These are phyloP conservation scores for Lathyrus tuberosus DNA, from an alignment of 306 rosid species.

Conservation along the genomic window DNA sequence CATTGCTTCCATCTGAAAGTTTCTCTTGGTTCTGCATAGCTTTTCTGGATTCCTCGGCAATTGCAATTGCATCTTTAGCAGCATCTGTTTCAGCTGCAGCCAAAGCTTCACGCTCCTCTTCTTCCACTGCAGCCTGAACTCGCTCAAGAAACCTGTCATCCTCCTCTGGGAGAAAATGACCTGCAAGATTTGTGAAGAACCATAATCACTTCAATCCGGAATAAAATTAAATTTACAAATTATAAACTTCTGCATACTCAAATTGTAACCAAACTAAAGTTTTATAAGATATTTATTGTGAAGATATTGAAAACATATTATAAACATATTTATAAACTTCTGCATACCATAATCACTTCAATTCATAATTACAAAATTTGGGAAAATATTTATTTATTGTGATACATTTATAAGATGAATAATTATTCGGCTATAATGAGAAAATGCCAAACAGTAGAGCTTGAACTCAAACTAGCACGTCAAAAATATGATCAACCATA, in stretches of 20 bases:
- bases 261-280: not conserved
- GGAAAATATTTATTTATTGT: constrained; percentile 6
- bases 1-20: constrained; percentile 47
- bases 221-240: constrained; percentile 1
- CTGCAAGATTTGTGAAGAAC: constrained; percentile 49
- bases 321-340: too few species aligned
- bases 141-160: constrained; percentile 83
- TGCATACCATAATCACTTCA: too few species aligned
- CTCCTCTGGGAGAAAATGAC: constrained; percentile 94
- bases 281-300: too few species aligned
- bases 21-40: constrained; percentile 45
- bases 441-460: constrained; percentile 17
- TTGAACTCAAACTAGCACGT: constrained; percentile 27
- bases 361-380: not conserved
- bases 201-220: constrained; percentile 22
- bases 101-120: constrained; percentile 90
- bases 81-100: constrained; percentile 83
- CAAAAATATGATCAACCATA: constrained; percentile 10
- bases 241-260: constrained; percentile 20
- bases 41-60: constrained; percentile 79
- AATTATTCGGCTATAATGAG: constrained; percentile 25
- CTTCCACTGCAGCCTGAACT: constrained; percentile 85
- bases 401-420: constrained; percentile 22
- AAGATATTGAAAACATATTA: too few species aligned
- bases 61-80: constrained; percentile 86